Base-by-base conservation (phyloP, 495 filamentous ascomycete species). In the Penicillium samsonianum region DNA sequence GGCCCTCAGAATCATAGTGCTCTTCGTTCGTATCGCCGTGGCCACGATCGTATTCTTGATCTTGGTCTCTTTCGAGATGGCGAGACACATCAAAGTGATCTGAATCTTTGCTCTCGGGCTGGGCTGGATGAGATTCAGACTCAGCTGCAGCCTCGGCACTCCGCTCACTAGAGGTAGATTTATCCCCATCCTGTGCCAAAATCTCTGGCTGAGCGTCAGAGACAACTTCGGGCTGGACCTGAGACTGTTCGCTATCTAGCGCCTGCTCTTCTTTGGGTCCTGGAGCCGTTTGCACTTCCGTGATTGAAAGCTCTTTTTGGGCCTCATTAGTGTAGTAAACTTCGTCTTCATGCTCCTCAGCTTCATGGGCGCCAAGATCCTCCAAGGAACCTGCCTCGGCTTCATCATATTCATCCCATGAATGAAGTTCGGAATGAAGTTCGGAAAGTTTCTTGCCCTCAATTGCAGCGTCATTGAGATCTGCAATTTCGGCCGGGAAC, bases 371-470 rank as follows among this genome's bases (percentile, higher is more conserved):
- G 17, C 71, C 65, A 41, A 23, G 3, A 40, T 48, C 26, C 3
- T 52, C 63, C 37, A 61, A 61, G 10, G 60, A 64, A 37, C 40
- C 61, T 40, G 60, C 58, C 38, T 64, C 67, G 19, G 30, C 66
- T 43, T 77, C 68, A 10, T 69, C 63, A 57, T 71, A 75, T 8
- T 67, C 65, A 64, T 73, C 68, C 67, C 75, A 78, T 8, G 64
- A 53, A 35, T 69, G 67, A 31, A 87, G 63, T 47, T 84, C 71
- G 5, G 83, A 83, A 28, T 69, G 67, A 35, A 87, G 63, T 45
- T 84, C 71, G 5, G 84, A 84, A 33, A 87, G 63, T 12, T 83
- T 83, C 65, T 84, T 83, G 20, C 86, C 86, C 61, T 82, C 77
- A 23, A 72, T 73, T 33, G 76, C 82, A 61, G 79, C 82, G 54